Evolutionary conservation across 148 eudicot genomes (phyloP).

Genomic region (Gaultheria prostrata): DNA sequence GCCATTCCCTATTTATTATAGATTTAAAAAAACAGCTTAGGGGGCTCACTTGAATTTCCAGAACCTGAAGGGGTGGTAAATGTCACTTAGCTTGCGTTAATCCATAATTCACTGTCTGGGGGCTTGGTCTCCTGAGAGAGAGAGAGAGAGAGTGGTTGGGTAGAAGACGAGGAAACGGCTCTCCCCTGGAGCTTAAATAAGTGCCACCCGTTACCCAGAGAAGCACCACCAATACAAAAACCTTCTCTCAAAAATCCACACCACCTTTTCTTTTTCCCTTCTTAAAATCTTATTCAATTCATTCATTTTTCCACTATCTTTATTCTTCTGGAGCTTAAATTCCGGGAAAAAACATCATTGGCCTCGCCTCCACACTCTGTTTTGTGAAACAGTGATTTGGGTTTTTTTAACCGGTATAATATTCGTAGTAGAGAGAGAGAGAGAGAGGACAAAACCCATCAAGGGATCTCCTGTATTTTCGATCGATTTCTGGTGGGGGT

Average conservation of each 20-base stretch:
- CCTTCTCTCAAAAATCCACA: neutral
- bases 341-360: neutral
- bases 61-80: neutral
- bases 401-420: neutral
- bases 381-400: neutral
- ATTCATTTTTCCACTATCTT: neutral
- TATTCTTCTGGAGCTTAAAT: too few species aligned
- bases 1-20: too few species aligned
- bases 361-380: neutral
- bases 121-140: too few species aligned
- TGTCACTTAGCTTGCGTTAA: neutral
- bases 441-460: neutral
- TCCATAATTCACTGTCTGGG: neutral
- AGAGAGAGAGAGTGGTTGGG: constrained; percentile 16
- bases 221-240: constrained; percentile 14
- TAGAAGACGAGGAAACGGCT: constrained; percentile 36
- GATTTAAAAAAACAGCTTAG: too few species aligned
- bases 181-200: constrained; percentile 22
- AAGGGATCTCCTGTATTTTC: constrained; percentile 3
- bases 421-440: neutral
- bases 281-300: neutral
- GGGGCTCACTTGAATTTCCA: neutral
- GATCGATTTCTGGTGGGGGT: neutral
- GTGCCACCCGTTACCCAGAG: constrained; percentile 33
- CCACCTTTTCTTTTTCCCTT: neutral